Base-by-base conservation (phyloP, 179 eudicot species). In the Gypsophila paniculata region DNA sequence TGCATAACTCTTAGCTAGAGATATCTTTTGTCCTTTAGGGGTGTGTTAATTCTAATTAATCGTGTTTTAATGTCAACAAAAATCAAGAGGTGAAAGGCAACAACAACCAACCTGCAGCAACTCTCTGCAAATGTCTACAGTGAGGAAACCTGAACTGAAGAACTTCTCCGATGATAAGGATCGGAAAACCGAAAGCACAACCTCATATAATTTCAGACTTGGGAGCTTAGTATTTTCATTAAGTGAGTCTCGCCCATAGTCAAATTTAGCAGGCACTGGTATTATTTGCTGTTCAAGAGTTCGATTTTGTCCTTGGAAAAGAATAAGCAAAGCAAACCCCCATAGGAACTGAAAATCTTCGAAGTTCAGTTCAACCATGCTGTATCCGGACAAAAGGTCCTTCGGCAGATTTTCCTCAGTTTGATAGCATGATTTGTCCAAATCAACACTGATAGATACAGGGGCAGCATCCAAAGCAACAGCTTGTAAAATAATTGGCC, bases 401-500 rank as follows among this genome's bases (percentile, higher is more conserved):
- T 81, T 80, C 42, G 79, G 61, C 73, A 70, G 67, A 54, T 74
- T 64, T 32, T 79, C 78, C 71, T 77, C 83, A 77, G 67, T 54
- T 71, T 77, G 65, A 59, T 68, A 76, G 32, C 80, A 77, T 75
- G 90, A 80, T 66, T 44, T 77, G 69, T 76, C 78, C 76, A 53
- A 44, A 69, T 69, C 73, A 55, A 36, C 73, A 58, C 79, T 61
- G 68, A 74, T 75, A 76, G 80, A 72, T 53, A 68, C 81, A 80
- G 97, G 99, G 84, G 79, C 85, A 39, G 97, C 96, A 86, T 95
- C 99, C 79, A 95, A 83, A 63, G 89, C 89, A 80, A 92, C 81
- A 70, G 99, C 99, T 84, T 93, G 96, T 76, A 95, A 74, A 76
- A 95, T 89, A 42, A 95, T 80, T 48, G 99, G 97, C 97, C 99